phyloP scores from a whole-genome alignment of 768 basidiomycete species.

The Austroboletus festivus region DNA sequence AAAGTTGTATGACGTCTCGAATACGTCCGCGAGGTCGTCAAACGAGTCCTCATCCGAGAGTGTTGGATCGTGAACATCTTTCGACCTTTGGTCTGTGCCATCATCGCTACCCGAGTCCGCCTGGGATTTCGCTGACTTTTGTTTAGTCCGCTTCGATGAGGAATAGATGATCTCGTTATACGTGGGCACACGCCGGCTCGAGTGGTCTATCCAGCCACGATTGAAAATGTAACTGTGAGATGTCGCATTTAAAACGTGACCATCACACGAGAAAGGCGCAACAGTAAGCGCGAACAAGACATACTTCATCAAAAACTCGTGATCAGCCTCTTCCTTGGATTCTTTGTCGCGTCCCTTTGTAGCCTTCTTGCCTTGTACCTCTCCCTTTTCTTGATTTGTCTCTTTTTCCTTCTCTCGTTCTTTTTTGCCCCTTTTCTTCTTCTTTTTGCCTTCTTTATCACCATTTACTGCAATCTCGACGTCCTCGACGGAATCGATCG shows the following conservation, averaged over 20 bases:
- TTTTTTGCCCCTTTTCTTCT: constrained; percentile 34
- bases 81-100: constrained; percentile 5
- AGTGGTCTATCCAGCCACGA: constrained; percentile 93
- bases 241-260: too few relatives aligned
- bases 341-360: constrained; percentile 18
- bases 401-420: constrained; percentile 32
- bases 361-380: constrained; percentile 22
- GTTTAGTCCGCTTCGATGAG: constrained; percentile 27
- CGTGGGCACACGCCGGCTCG: constrained; percentile 72
- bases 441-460: constrained; percentile 28
- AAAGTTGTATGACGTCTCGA: constrained; percentile 97
- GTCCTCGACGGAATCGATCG: constrained; percentile 18
- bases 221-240: constrained; percentile 92
- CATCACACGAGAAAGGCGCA: too few relatives aligned
- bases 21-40: constrained; percentile 86
- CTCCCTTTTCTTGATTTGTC: constrained; percentile 21
- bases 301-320: constrained; percentile 89
- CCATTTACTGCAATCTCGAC: constrained; percentile 28
- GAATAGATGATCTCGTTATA: constrained; percentile 72
- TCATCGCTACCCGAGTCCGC: constrained; percentile 16
- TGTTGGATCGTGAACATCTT: constrained; percentile 30
- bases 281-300: constrained; percentile 28
- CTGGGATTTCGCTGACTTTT: constrained; percentile 15
- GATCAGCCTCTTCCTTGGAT: constrained; percentile 63
- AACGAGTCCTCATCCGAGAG: constrained; percentile 69